A percentile compares a stretch with the other conserved stretches of the same genome.
These are phyloP conservation scores for Fusarium sp. DNA, from an alignment of 2,329 filamentous ascomycete species.

Conservation along the genomic window DNA sequence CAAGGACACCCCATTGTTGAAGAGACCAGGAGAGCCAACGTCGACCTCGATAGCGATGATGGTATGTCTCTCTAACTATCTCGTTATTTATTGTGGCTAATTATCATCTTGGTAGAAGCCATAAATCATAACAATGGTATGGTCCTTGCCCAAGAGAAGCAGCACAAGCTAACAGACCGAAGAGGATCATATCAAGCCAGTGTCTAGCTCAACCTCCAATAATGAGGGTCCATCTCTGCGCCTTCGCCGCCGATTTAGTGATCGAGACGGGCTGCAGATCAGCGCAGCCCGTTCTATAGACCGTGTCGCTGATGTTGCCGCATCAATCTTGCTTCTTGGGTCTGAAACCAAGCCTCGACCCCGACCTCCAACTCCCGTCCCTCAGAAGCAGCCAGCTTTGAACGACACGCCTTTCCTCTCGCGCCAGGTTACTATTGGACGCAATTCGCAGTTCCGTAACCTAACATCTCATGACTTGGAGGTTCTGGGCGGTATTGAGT, in stretches of 20 bases:
- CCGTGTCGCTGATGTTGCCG: not conserved
- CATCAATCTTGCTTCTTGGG: slow-evolving; percentile 1
- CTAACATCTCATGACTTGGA: slow-evolving; percentile 55
- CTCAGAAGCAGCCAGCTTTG: not conserved
- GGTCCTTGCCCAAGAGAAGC: not conserved
- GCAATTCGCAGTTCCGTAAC: slow-evolving; percentile 59
- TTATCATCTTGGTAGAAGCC: not conserved
- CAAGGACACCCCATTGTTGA: slow-evolving; percentile 11
- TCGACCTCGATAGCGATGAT: not conserved
- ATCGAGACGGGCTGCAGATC: not conserved
- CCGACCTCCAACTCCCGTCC: not conserved
- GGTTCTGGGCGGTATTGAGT: slow-evolving; percentile 63
- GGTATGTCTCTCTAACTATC: not conserved
- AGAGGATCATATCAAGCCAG: not conserved
- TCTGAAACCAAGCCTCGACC: not conserved
- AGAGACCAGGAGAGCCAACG: not conserved
- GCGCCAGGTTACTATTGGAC: slow-evolving; percentile 10
- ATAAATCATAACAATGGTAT: not conserved
- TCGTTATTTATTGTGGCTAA: not conserved
- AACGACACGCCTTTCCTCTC: slow-evolving; percentile 10
- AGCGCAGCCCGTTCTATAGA: slow-evolving; percentile 6
- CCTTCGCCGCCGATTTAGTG: not conserved
- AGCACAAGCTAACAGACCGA: not conserved
- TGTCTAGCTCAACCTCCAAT: accelerated
- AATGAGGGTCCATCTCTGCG: not conserved